Base-by-base conservation (phyloP, 495 filamentous ascomycete genomes). In the Cercophora sp. region DNA sequence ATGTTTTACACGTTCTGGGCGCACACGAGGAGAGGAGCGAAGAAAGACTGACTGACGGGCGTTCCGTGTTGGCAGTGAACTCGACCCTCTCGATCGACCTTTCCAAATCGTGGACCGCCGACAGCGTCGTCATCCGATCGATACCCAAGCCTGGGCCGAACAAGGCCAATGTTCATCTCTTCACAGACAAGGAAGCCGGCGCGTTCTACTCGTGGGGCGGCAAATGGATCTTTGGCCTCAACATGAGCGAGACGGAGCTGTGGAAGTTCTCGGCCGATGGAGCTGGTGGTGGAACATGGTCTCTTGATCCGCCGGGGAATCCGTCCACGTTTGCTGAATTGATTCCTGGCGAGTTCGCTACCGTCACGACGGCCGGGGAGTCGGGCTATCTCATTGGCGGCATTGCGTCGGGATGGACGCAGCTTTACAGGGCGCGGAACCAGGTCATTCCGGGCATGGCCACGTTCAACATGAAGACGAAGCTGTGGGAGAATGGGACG, bases 191-290 rank as follows among this genome's bases (percentile, higher is more conserved):
- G 4, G 54, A 51, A 4, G 51, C 45, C 3, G 58, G 59, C 24
- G 48, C 42, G 26, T 61, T 71, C 23, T 73, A 73, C 49, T 54
- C 59, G 10, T 73, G 68, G 66, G 70, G 65, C 16, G 70, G 71
- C 10, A 61, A 55, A 44, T 55, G 34, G 25, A n/a, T 27, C 4
- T 41, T 18, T 15, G 52, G 32, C n/a, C 26, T 27, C 3, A 54
- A 51, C 43, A 57, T 61, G 8, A 59, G 56, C 0, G 39, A 36
- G 8, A 61, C 55, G 19, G 53, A 52, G 40, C 58, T 67, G 11
- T 69, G 67, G 64, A 62, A 63, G 47, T 65, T 73, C 46, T 51
- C 49, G 18, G 58, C 64, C 10, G 69, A 74, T 25, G 62, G 62
- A 32, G 47, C 37, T 4, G 69, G 68, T 13, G 68, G 62, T 5